phyloP scores from a whole-genome alignment of 306 rosid genomes.

The Quercus ilex region DNA sequence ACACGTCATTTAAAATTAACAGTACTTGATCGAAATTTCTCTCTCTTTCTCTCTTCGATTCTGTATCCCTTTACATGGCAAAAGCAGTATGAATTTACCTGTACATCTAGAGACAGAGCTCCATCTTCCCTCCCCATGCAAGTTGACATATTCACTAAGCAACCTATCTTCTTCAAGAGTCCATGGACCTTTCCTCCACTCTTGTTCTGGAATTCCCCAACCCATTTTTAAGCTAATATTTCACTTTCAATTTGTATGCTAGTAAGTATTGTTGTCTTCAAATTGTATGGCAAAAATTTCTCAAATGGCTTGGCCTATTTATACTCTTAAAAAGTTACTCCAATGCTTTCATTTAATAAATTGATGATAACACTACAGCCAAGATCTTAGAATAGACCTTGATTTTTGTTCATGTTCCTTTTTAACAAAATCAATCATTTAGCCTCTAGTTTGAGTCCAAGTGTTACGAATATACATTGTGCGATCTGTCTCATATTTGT shows the following conservation, averaged over 20 bases:
- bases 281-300: constrained; percentile 17
- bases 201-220: constrained; percentile 25
- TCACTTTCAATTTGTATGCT: not conserved
- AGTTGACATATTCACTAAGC: constrained; percentile 42
- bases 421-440: not conserved
- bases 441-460: constrained; percentile 1
- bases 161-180: constrained; percentile 64
- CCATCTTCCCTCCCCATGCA: constrained; percentile 64
- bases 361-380: not conserved
- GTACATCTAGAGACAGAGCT: constrained; percentile 45
- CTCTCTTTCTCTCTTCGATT: not conserved
- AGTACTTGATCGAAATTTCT: not conserved
- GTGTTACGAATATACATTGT: constrained; percentile 9
- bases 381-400: constrained; percentile 15
- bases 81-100: constrained; percentile 25
- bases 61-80: not conserved
- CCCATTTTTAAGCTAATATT: constrained; percentile 17
- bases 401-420: constrained; percentile 15
- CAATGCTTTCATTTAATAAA: not conserved
- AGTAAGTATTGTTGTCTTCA: not conserved
- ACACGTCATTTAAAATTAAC: not conserved
- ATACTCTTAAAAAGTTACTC: not conserved
- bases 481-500: constrained; percentile 11
- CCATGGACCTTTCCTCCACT: constrained; percentile 81
- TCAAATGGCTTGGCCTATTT: constrained; percentile 14